phyloP scores from a whole-genome alignment of 352 stramenopile genomes.

The Globisporangium megalacanthum region DNA sequence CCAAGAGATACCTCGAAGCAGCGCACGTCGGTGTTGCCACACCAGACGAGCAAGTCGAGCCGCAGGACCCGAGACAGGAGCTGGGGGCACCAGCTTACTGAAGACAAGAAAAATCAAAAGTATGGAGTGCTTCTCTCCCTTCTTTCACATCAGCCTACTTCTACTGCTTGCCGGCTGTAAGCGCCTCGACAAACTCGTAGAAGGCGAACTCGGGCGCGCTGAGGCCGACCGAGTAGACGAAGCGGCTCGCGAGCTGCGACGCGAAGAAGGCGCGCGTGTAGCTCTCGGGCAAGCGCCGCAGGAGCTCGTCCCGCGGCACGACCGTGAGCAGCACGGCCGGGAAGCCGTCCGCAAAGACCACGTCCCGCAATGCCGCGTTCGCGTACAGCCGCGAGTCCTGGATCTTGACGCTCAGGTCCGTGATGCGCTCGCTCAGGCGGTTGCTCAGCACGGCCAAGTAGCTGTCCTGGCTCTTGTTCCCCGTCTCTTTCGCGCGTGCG shows the following conservation, averaged over 20 bases:
- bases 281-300: slow-evolving; percentile 65
- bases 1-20: too few species aligned
- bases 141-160: too few species aligned
- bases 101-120: too few species aligned
- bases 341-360: slow-evolving; percentile 76
- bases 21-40: too few species aligned
- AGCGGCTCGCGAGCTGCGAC: slow-evolving; percentile 74
- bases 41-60: too few species aligned
- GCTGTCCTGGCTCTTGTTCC: too few species aligned
- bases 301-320: slow-evolving; percentile 53
- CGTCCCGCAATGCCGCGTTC: slow-evolving; percentile 58
- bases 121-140: too few species aligned
- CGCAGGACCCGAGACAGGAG: too few species aligned
- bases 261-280: slow-evolving; percentile 81
- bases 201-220: slow-evolving; percentile 77
- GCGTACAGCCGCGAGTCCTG: slow-evolving; percentile 70
- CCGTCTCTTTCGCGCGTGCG: slow-evolving; percentile 50
- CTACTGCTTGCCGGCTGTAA: slow-evolving; percentile 19
- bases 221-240: slow-evolving; percentile 74
- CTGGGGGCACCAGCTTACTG: too few species aligned
- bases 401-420: slow-evolving; percentile 76
- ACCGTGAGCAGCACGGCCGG: slow-evolving; percentile 54
- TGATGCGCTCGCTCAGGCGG: slow-evolving; percentile 76
- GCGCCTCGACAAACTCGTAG: slow-evolving; percentile 79
- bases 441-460: slow-evolving; percentile 76